Percentiles rank a stretch among this genome's conserved stretches.
phyloP scores from a whole-genome alignment of 176 grass and related monocot species.

The Chrysopogon serrulatus region DNA sequence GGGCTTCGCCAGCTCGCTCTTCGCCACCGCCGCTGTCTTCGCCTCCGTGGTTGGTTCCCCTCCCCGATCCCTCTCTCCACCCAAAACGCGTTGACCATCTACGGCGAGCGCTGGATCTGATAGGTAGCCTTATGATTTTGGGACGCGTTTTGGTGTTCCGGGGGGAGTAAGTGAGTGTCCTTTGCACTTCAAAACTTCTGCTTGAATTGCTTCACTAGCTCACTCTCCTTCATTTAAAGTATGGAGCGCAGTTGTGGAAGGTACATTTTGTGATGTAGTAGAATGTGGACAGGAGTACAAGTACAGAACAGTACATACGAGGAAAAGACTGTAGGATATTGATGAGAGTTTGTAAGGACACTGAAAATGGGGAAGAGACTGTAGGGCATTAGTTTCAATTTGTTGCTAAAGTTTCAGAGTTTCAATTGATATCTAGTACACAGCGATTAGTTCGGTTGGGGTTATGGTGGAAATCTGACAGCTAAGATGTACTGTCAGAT shows the following conservation, averaged over 20 bases:
- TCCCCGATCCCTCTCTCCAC: neutral
- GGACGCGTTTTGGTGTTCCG: neutral
- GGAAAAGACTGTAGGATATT: neutral
- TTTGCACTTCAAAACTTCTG: neutral
- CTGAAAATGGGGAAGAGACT: neutral
- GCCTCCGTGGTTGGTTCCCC: constrained; percentile 60
- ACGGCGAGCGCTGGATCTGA: neutral
- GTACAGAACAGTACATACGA: neutral
- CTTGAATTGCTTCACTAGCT: neutral
- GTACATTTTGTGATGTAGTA: neutral
- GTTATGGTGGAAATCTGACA: neutral
- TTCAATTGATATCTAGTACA: neutral
- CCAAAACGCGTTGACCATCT: neutral
- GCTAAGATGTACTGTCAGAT: neutral
- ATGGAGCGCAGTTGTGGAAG: neutral
- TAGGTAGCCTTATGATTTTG: neutral
- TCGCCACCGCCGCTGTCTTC: constrained; percentile 73
- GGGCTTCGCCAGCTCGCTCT: constrained; percentile 61
- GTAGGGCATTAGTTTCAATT: neutral
- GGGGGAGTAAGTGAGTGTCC: neutral
- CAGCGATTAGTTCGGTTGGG: neutral
- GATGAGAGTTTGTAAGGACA: neutral
- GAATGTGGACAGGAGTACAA: neutral
- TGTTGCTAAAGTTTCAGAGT: neutral
- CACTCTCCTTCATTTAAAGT: too few species aligned